phyloP scores from a whole-genome alignment of 2,329 filamentous ascomycete genomes.

The Scopulariopsis brevicaulis region DNA sequence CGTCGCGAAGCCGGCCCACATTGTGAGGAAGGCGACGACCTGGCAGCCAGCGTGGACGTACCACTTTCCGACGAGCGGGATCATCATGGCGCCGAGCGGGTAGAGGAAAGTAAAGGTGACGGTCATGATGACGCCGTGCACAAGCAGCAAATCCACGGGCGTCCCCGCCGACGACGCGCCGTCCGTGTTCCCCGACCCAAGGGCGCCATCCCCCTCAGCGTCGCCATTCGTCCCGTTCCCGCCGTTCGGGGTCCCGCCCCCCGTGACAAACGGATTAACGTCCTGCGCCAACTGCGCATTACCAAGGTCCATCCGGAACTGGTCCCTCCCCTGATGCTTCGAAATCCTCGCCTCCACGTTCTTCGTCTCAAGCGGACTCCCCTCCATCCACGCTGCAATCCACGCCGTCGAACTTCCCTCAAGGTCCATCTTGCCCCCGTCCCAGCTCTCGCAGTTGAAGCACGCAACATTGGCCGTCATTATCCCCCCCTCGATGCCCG shows the following conservation, averaged over 20 bases:
- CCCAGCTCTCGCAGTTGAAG: conserved; percentile 38
- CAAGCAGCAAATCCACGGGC: conserved; percentile 18
- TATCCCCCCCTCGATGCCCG: conserved; percentile 35
- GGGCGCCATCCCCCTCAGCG: not conserved
- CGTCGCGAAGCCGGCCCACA: conserved; percentile 49
- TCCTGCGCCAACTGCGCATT: conserved; percentile 32
- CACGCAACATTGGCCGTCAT: conserved; percentile 52
- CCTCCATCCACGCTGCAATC: conserved; percentile 43
- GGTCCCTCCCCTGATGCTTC: conserved; percentile 31
- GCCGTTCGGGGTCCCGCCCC: conserved; percentile 6
- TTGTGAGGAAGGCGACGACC: conserved; percentile 36
- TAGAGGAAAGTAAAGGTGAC: conserved; percentile 47
- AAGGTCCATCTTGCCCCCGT: conserved; percentile 28
- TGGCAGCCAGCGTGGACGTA: conserved; percentile 47
- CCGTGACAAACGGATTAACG: conserved; percentile 36
- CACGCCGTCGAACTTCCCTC: conserved; percentile 27
- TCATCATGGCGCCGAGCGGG: conserved; percentile 47
- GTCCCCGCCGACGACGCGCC: conserved; percentile 8
- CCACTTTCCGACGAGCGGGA: conserved; percentile 48
- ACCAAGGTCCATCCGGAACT: conserved; percentile 36
- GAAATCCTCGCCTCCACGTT: conserved; percentile 25
- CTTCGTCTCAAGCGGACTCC: conserved; percentile 30
- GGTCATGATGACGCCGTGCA: conserved; percentile 51
- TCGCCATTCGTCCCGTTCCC: conserved; percentile 6
- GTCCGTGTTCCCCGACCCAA: conserved; percentile 1